Percentiles rank a stretch among this genome's conserved stretches.
phyloP scores from a whole-genome alignment of 306 rosid species.

The Lotus japonicus region DNA sequence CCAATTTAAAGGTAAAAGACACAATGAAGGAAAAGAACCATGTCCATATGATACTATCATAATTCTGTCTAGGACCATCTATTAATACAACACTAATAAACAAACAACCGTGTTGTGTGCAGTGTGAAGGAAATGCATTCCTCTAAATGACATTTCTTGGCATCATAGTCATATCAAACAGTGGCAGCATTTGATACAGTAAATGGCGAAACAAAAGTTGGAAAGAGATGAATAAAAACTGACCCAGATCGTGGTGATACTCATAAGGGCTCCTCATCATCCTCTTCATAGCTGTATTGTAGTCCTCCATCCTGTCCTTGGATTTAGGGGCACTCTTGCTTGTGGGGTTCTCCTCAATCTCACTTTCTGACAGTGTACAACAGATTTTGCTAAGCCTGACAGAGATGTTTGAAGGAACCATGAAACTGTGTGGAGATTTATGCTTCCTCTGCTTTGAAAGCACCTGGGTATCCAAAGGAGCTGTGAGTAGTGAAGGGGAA shows the following conservation, averaged over 20 bases:
- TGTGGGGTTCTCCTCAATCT: constrained; percentile 34
- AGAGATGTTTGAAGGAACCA: constrained; percentile 8
- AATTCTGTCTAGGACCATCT: neutral
- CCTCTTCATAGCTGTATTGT: constrained; percentile 78
- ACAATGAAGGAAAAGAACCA: neutral
- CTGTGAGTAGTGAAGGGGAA: constrained; percentile 29
- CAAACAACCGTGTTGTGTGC: neutral
- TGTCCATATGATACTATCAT: neutral
- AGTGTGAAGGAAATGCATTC: neutral
- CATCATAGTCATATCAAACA: neutral
- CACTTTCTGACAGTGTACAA: constrained; percentile 55
- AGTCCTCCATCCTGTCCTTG: constrained; percentile 59
- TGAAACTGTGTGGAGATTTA: constrained; percentile 15
- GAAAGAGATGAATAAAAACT: constrained; percentile 43
- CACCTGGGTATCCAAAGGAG: constrained; percentile 22
- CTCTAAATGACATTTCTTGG: neutral
- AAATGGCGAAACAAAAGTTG: neutral
- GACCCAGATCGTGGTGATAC: constrained; percentile 92
- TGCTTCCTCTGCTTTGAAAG: constrained; percentile 23
- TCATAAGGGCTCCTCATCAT: constrained; percentile 96
- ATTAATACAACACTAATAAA: constrained; percentile 8
- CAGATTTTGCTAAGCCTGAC: constrained; percentile 27
- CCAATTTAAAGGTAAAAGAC: neutral
- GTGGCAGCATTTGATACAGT: neutral
- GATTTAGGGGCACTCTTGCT: constrained; percentile 30